phyloP scores from a whole-genome alignment of 108 stramenopile species.

The Craspedostauros australis region DNA sequence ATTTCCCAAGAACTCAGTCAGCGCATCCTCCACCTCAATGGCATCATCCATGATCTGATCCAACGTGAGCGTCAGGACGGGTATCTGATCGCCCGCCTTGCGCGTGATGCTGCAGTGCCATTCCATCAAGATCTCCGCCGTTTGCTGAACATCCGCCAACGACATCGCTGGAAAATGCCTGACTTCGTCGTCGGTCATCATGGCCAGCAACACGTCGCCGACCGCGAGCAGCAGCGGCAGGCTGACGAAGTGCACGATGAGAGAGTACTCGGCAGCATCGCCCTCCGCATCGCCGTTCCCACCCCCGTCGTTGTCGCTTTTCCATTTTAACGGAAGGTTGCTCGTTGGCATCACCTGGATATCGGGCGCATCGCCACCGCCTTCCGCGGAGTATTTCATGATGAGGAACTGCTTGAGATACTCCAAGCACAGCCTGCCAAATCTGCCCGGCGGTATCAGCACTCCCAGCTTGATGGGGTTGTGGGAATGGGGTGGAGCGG shows the following conservation, averaged over 20 bases:
- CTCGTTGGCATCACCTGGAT: conserved; percentile 1
- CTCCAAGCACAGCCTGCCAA: not conserved
- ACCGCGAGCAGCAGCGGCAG: conserved; percentile 1
- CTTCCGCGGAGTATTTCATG: not conserved
- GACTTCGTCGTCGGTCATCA: not conserved
- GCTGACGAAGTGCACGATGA: conserved; percentile 2
- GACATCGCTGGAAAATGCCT: too few species aligned
- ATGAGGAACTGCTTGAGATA: not conserved
- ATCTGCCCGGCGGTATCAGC: not conserved
- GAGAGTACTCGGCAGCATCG: conserved; percentile 5
- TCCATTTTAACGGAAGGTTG: not conserved
- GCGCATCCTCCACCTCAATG: not conserved
- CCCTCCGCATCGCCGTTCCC: too few species aligned
- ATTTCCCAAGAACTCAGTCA: not conserved
- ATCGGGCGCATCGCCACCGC: not conserved
- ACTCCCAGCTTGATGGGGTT: too few species aligned
- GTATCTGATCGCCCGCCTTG: not conserved
- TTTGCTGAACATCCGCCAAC: conserved; percentile 2
- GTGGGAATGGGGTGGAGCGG: too few species aligned
- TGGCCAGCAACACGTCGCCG: conserved; percentile 2
- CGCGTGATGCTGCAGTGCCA: conserved; percentile 6
- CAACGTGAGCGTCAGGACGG: conserved; percentile 3
- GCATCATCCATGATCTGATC: conserved; percentile 3
- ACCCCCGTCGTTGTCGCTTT: too few species aligned
- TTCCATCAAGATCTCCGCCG: not conserved